These are phyloP conservation scores for Orychophragmus violaceus DNA, from an alignment of 345 rosid genomes.

Conservation along the genomic window DNA sequence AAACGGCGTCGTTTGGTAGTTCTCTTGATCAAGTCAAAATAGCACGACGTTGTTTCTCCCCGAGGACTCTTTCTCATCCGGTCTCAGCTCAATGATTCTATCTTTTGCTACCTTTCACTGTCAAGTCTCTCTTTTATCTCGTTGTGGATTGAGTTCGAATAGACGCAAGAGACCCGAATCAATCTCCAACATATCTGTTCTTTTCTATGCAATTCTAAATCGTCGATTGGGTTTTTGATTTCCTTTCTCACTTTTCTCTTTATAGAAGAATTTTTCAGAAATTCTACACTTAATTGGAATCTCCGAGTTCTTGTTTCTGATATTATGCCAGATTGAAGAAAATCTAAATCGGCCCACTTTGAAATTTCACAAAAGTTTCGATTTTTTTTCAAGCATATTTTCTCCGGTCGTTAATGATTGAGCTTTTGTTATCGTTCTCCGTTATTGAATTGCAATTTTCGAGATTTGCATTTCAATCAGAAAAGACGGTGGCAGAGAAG, in stretches of 20 bases:
- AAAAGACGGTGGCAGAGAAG: conserved; percentile 32
- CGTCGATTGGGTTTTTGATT: conserved; percentile 6
- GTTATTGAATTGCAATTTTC: background rate
- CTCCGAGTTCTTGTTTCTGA: background rate
- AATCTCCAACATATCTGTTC: background rate
- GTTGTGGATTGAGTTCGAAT: conserved; percentile 18
- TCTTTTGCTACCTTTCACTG: background rate
- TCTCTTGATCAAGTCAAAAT: too few relatives aligned
- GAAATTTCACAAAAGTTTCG: background rate
- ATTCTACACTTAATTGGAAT: conserved; percentile 1
- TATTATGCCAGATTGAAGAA: background rate
- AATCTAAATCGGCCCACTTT: background rate
- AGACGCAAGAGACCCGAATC: conserved; percentile 12
- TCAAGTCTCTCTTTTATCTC: background rate
- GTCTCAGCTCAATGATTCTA: too few relatives aligned
- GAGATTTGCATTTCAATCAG: conserved; percentile 32
- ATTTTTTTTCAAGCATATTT: background rate
- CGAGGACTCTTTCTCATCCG: too few relatives aligned
- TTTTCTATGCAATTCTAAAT: background rate
- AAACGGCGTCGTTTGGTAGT: too few relatives aligned
- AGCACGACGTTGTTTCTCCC: too few relatives aligned
- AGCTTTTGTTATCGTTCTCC: background rate
- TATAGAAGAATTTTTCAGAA: background rate
- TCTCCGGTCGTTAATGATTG: background rate
- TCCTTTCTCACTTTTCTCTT: background rate